Conservation (phyloP, 148 eudicot species). For the Drosera capensis region DNA sequence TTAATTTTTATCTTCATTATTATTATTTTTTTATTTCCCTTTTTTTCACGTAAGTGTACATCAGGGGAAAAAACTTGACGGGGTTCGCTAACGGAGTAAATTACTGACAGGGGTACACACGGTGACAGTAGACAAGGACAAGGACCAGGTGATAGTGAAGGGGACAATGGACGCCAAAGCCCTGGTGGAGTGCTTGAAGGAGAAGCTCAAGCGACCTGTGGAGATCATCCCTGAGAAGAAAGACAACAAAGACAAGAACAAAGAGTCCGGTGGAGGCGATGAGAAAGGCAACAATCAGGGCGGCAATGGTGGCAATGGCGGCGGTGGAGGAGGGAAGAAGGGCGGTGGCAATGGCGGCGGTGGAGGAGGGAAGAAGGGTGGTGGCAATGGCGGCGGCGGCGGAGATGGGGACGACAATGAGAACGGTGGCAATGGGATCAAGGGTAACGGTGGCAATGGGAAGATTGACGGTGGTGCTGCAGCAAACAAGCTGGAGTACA, state of each 20-base stretch:
- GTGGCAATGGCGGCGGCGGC: neutral
- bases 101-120: slow-evolving; percentile 33
- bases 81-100: neutral
- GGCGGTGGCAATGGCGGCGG: too few relatives aligned
- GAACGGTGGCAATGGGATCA: neutral
- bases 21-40: too few relatives aligned
- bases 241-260: slow-evolving; percentile 16
- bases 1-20: too few relatives aligned
- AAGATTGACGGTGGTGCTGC: neutral
- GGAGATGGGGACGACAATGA: neutral
- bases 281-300: slow-evolving; percentile 9
- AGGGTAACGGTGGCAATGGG: neutral
- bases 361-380: neutral
- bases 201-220: slow-evolving; percentile 33
- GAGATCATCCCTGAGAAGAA: slow-evolving; percentile 60
- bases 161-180: slow-evolving; percentile 45
- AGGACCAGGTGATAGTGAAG: slow-evolving; percentile 42
- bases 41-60: too few relatives aligned
- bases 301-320: slow-evolving; percentile 2
- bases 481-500: neutral
- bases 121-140: slow-evolving; percentile 35
- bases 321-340: too few relatives aligned
- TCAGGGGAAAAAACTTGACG: too few relatives aligned
- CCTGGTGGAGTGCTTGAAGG: slow-evolving; percentile 24
- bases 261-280: slow-evolving; percentile 5